Conservation (phyloP, 768 basidiomycete species). For the Leccinum arenicola region DNA sequence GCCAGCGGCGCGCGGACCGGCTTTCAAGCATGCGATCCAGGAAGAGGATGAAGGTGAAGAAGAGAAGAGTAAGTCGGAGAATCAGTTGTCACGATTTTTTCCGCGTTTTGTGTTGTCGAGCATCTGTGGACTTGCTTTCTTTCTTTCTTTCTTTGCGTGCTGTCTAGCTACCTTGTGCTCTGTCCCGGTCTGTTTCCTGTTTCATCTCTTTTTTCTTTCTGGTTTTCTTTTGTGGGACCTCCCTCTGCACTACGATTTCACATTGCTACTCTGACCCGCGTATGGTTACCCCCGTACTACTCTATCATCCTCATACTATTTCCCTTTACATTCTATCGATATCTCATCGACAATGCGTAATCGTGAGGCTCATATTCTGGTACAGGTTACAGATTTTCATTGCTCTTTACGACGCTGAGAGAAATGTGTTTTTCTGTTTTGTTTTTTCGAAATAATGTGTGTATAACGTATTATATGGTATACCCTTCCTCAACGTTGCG, state of each 20-base stretch:
- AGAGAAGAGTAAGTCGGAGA: slow-evolving; percentile 45
- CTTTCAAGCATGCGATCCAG: slow-evolving; percentile 70
- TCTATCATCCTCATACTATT: slow-evolving; percentile 5
- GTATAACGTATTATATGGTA: slow-evolving; percentile 19
- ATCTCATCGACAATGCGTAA: not conserved
- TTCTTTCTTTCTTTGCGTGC: not conserved
- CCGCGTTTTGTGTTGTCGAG: slow-evolving; percentile 9
- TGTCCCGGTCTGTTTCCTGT: slow-evolving; percentile 1
- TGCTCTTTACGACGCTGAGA: slow-evolving; percentile 2
- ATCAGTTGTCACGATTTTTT: slow-evolving; percentile 4
- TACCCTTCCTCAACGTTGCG: slow-evolving; percentile 17
- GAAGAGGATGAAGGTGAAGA: slow-evolving; percentile 81
- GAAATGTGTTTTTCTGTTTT: not conserved
- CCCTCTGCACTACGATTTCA: slow-evolving; percentile 1
- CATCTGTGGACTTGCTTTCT: slow-evolving; percentile 6
- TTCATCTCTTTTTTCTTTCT: not conserved
- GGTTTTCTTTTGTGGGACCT: slow-evolving; percentile 5
- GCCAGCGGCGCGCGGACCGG: slow-evolving; percentile 62
- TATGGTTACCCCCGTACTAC: not conserved
- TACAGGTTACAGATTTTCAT: slow-evolving; percentile 25
- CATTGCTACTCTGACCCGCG: slow-evolving; percentile 15
- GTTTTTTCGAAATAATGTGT: slow-evolving; percentile 5
- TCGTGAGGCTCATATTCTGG: slow-evolving; percentile 4
- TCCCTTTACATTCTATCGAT: not conserved
- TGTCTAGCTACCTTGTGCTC: slow-evolving; percentile 4